Evolutionary conservation across 2,329 filamentous ascomycete genomes (phyloP).

Genomic region (Chaetomiaceae sp.): DNA sequence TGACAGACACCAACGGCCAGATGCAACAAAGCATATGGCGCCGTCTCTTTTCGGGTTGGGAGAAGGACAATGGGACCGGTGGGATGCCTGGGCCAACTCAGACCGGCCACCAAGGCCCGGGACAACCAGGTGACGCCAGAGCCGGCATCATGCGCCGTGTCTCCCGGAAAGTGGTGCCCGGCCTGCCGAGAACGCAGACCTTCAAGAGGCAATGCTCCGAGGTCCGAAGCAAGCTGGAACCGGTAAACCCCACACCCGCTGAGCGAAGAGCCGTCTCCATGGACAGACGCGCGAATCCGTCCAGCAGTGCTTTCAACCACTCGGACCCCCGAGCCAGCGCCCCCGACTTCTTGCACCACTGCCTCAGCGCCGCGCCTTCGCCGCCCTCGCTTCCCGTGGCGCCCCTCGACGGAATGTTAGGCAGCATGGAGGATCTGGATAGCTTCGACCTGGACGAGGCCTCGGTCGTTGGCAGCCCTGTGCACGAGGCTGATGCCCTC

Average conservation of each 20-base stretch:
- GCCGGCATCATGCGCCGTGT: slow-evolving; percentile 37
- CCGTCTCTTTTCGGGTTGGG: slow-evolving; percentile 23
- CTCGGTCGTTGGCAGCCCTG: background rate
- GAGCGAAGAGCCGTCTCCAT: slow-evolving; percentile 68
- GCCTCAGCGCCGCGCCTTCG: slow-evolving; percentile 24
- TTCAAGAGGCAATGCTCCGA: slow-evolving; percentile 82
- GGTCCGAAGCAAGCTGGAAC: slow-evolving; percentile 63
- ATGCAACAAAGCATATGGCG: slow-evolving; percentile 25
- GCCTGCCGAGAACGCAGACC: slow-evolving; percentile 68
- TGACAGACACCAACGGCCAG: slow-evolving; percentile 16
- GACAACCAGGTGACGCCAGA: slow-evolving; percentile 28
- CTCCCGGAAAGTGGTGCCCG: slow-evolving; percentile 63
- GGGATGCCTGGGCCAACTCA: slow-evolving; percentile 7
- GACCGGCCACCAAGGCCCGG: slow-evolving; percentile 9
- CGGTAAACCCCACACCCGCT: slow-evolving; percentile 54
- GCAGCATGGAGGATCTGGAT: slow-evolving; percentile 20
- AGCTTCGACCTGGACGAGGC: slow-evolving; percentile 6
- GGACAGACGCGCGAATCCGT: slow-evolving; percentile 42
- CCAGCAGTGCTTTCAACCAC: slow-evolving; percentile 29
- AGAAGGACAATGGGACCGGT: slow-evolving; percentile 22
- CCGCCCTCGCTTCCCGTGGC: slow-evolving; percentile 28
- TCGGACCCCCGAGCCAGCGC: slow-evolving; percentile 43
- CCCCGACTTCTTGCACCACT: slow-evolving; percentile 37
- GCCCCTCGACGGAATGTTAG: slow-evolving; percentile 29
- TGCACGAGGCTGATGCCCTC: slow-evolving; percentile 24